Evolutionary conservation across 2,329 filamentous ascomycete species (phyloP), one percentile per base, ranked within the genome.

Genomic region (Epichloe elymi): DNA sequence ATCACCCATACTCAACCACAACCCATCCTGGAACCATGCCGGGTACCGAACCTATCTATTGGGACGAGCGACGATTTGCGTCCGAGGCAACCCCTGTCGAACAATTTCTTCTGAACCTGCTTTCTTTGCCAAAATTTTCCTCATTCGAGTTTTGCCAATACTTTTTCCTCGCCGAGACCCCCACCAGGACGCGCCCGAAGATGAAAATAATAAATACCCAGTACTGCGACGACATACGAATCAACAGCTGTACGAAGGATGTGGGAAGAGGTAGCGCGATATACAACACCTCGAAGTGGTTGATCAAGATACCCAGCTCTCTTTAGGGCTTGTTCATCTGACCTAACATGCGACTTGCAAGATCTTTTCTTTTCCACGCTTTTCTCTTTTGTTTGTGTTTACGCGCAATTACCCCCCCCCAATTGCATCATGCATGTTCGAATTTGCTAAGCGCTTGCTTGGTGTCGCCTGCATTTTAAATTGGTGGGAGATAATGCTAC

Each of bases 271-370:
- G 46, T 26, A 35, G 36, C 43, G 49, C 41, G 49, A 56, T 19
- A 19, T 56, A 55, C 53, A 57, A 54, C 35, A 59, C 56, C 55
- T 54, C 56, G 58, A 59, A 55, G 57, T 59, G 59, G 59, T 63
- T 61, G 59, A 61, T 59, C 57, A 64, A 68, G 65, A 69, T 69
- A 69, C 67, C 67, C 66, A 67, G 65, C 63, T 67, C 62, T 60
- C 56, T 40, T 36, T 57, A 61, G 63, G 63, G 62, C 63, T 65
- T 63, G 63, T 64, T 63, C 58, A 60, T 63, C 62, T 61, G 59
- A 61, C 60, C 55, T 57, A 55, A 53, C 52, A 53, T 47, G 52
- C 49, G 37, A 40, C 48, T 40, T 51, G 43, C 51, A 40, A 39
- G 17, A 47, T 38, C 36, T 39, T 46, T 26, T 47, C 14, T 33